Evolutionary conservation across 192 early-diverging fungal genomes (phyloP).

Genomic region (Umbelopsis vinacea): DNA sequence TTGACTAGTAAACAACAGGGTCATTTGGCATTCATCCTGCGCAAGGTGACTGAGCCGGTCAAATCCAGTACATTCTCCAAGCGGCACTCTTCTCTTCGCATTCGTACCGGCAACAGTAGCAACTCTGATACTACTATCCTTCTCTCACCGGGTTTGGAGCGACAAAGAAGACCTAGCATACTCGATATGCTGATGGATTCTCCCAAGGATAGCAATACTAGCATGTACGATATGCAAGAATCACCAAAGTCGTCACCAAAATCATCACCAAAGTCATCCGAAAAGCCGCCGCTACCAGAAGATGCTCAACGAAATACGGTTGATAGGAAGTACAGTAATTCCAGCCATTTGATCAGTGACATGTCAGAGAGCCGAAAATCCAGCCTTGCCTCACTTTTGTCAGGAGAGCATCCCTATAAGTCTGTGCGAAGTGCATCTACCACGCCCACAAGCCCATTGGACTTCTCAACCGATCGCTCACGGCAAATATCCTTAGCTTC

Average conservation of each 20-base stretch:
- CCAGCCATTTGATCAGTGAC: slow-evolving; percentile 7
- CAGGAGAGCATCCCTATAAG: neutral
- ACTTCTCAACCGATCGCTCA: neutral
- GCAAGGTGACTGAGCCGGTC: neutral
- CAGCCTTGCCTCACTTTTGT: neutral
- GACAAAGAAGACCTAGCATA: slow-evolving; percentile 30
- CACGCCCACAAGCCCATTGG: neutral
- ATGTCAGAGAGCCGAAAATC: slow-evolving; percentile 19
- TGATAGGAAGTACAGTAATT: slow-evolving; percentile 7
- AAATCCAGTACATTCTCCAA: neutral
- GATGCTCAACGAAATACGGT: neutral
- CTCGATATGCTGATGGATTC: slow-evolving; percentile 35
- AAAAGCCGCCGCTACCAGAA: neutral
- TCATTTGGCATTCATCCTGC: slow-evolving; percentile 2
- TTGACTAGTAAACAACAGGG: neutral
- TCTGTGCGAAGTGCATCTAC: neutral
- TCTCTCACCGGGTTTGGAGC: neutral
- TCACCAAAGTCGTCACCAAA: neutral
- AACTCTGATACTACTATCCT: neutral
- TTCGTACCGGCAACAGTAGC: neutral
- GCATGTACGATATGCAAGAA: neutral
- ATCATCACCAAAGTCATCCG: neutral
- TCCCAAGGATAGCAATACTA: neutral
- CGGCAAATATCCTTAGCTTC: slow-evolving; percentile 1
- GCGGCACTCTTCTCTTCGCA: neutral